Evolutionary conservation across 1,139 yeast genomes (phyloP), one percentile per base, ranked within the genome.

Genomic region (Diutina neorugosa): DNA sequence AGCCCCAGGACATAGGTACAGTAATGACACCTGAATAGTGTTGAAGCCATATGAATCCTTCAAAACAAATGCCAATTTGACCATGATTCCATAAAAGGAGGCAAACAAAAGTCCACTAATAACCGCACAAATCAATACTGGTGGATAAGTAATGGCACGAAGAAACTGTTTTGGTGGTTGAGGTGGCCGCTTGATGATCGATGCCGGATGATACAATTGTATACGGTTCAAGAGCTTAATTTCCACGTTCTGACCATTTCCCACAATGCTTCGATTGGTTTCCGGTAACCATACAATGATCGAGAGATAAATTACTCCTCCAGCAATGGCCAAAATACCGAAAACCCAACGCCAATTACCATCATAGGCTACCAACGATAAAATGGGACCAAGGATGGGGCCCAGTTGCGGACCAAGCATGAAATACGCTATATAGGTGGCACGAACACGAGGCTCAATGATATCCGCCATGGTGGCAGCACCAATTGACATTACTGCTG

Each of bases 341-440:
- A 81, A 81, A 11, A 75, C 65, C 83, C 82, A 78, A 61, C 83
- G 70, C 58, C 58, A 56, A 5, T 68, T 51, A 2, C 66, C 66
- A 47, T 65, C 59, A 0, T 70, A 66, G 1, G 74, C 65, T 60
- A 67, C 59, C 2, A 73, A 67, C 23, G 80, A 72, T 20, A 79
- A 60, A 9, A 79, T 64, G 0, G 84, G 84, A 0, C 84, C 85
- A 14, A 80, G 51, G 2, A 80, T 69, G 1, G 85, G 84, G 0
- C 84, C 85, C 55, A 78, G 59, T 57, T 79, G 82, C 0, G 84
- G 84, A 0, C 85, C 85, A 61, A 79, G 59, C 82, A 80, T 78
- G 55, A 78, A 79, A 54, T 74, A 70, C 0, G 82, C 75, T 25
- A 80, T 76, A 1, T 76, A 75, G 53, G 69, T 76, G 0, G 77